phyloP scores from a whole-genome alignment of 148 eudicot genomes.

The Silene conica region DNA sequence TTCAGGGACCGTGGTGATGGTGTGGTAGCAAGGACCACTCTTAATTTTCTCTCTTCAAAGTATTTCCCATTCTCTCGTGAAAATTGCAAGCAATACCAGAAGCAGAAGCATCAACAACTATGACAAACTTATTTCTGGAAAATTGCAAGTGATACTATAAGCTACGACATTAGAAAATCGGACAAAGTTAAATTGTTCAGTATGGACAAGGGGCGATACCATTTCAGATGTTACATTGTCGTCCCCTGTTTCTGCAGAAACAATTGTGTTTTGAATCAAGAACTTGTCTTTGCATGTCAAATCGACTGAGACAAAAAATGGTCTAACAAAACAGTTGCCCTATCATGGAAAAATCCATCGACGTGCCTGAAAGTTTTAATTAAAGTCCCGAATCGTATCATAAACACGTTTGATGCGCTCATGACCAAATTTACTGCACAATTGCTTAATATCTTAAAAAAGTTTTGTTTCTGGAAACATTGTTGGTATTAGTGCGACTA shows the following conservation, averaged over 20 bases:
- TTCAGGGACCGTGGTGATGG: constrained; percentile 46
- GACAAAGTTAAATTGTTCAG: background rate
- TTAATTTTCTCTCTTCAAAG: constrained; percentile 75
- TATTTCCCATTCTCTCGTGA: constrained; percentile 45
- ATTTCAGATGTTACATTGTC: constrained; percentile 65
- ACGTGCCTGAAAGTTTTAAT: background rate
- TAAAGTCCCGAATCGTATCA: background rate
- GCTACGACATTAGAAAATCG: background rate
- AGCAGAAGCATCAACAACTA: constrained; percentile 6
- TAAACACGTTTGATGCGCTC: no score
- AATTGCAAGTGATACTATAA: background rate
- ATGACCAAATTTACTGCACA: background rate
- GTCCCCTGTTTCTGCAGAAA: constrained; percentile 61
- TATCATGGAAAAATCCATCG: background rate
- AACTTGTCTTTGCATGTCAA: constrained; percentile 93
- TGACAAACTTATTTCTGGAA: background rate
- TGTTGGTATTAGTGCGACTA: no score
- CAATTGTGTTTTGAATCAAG: constrained; percentile 75
- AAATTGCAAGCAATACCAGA: constrained; percentile 13
- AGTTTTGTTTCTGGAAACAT: no score
- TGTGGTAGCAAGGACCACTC: constrained; percentile 58
- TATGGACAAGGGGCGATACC: constrained; percentile 36
- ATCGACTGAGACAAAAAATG: constrained; percentile 42
- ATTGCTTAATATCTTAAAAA: no score
- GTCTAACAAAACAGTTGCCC: background rate